Base-by-base conservation (phyloP, 176 grass and related monocot species). In the Paspalum notatum region DNA sequence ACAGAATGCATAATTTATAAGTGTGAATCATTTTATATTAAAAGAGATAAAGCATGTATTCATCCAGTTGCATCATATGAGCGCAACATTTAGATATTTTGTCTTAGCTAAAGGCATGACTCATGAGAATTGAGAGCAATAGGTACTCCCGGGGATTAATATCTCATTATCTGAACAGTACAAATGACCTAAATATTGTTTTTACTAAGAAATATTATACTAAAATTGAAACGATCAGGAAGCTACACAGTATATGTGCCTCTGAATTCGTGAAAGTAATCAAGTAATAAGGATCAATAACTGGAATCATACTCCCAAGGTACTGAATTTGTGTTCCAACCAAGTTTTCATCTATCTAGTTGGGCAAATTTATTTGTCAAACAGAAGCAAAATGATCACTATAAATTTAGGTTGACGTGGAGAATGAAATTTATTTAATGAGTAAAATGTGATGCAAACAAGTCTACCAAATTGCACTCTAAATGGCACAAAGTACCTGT, bases 401-500 rank as follows among this genome's bases (percentile, higher is more conserved):
- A 26, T 64, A 72, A 14, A 8, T 22, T 11, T 62, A 7, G 56
- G 52, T 13, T 62, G 65, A 55, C 17, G 3, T 20, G 56, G 57
- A 57, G 40, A 47, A 48, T 48, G 15, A 2, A 78, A 58, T 58
- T 61, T 22, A 65, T 66, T n/a, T 2, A 68, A 24, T 18, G 7
- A 18, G 20, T 71, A 40, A 41, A 71, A 69, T 17, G 1, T 0
- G 21, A 78, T 62, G 53, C 12, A 51, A 75, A 55, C n/a, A 75
- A 53, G 52, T n/a, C 40, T 20, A 54, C 2, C 22, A 62, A 68
- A 60, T 17, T 63, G 61, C 17, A 69, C 18, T n/a, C 10, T 11
- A 72, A 72, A 54, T 12, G 16, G 75, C 13, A n/a, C 16, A 0
- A 77, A 18, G 20, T 85, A 92, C 95, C 92, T 94, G 92, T 98